Conservation (phyloP, 768 basidiomycete species). For the Candolleomyces aberdarensis region DNA sequence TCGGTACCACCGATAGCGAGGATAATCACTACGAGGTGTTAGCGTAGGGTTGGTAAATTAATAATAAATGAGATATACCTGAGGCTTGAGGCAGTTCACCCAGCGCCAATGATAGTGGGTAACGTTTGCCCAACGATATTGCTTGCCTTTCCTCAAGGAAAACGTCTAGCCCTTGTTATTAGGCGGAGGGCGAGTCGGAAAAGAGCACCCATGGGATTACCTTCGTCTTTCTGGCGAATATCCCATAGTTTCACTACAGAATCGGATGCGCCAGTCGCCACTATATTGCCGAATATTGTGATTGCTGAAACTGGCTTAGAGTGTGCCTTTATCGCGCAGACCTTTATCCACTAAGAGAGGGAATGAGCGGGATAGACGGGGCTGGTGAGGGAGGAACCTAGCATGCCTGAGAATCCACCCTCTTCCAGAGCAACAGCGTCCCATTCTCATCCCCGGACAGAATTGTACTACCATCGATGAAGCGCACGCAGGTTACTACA, state of each 20-base stretch:
- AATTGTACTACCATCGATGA: constrained; percentile 49
- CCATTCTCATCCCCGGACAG: constrained; percentile 80
- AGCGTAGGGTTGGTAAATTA: not conserved
- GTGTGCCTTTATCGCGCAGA: constrained; percentile 55
- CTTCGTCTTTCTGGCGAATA: constrained; percentile 28
- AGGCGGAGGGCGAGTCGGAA: not conserved
- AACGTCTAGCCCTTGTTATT: constrained; percentile 23
- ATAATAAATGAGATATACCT: constrained; percentile 11
- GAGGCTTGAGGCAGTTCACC: constrained; percentile 59
- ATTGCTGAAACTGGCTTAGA: constrained; percentile 67
- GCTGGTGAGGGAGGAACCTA: constrained; percentile 18
- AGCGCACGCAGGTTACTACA: constrained; percentile 74
- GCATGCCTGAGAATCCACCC: constrained; percentile 38
- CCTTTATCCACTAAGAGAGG: constrained; percentile 54
- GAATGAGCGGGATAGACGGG: constrained; percentile 9
- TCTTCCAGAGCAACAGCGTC: constrained; percentile 59
- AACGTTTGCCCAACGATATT: constrained; percentile 63
- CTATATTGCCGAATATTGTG: constrained; percentile 39
- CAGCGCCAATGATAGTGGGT: constrained; percentile 70
- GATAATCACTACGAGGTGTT: constrained; percentile 44
- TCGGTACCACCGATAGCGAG: constrained; percentile 89
- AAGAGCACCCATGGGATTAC: constrained; percentile 14
- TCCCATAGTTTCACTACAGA: constrained; percentile 75
- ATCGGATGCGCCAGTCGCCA: constrained; percentile 86
- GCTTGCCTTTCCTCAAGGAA: constrained; percentile 48